phyloP scores from a whole-genome alignment of 768 basidiomycete species.

The Leucosporidium scottii region DNA sequence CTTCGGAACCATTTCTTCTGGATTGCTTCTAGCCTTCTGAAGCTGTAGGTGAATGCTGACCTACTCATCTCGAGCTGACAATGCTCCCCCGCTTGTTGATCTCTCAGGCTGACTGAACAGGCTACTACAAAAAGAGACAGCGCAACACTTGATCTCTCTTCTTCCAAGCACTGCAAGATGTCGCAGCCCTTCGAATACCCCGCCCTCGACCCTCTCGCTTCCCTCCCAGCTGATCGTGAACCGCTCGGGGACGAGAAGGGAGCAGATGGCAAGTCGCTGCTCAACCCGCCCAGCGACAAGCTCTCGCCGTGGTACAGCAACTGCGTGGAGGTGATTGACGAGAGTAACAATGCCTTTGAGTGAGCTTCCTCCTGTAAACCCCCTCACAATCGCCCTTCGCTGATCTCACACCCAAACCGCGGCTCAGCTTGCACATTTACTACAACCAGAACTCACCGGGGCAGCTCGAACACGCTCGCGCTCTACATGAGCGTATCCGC shows the following conservation, averaged over 20 bases:
- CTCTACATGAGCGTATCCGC: conserved; percentile 31
- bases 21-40: too few relatives aligned
- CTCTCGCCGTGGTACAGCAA: conserved; percentile 14
- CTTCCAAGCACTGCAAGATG: background rate
- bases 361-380: background rate
- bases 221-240: background rate
- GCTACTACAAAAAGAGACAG: too few relatives aligned
- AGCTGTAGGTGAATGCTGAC: too few relatives aligned
- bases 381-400: too few relatives aligned
- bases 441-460: conserved; percentile 6
- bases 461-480: conserved; percentile 19
- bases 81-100: background rate
- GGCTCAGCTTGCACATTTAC: conserved; percentile 11
- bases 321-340: conserved; percentile 20
- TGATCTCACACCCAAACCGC: background rate
- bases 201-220: background rate
- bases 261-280: conserved; percentile 19
- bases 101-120: background rate
- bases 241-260: conserved; percentile 5
- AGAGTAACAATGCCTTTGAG: conserved; percentile 25
- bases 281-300: conserved; percentile 3
- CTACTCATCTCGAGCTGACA: background rate
- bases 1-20: too few relatives aligned
- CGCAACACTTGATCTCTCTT: background rate
- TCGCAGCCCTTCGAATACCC: background rate